Percentiles rank a stretch among this genome's conserved stretches.
phyloP scores from a whole-genome alignment of 805 yeast genomes.

The Blastobotrys robertii region DNA sequence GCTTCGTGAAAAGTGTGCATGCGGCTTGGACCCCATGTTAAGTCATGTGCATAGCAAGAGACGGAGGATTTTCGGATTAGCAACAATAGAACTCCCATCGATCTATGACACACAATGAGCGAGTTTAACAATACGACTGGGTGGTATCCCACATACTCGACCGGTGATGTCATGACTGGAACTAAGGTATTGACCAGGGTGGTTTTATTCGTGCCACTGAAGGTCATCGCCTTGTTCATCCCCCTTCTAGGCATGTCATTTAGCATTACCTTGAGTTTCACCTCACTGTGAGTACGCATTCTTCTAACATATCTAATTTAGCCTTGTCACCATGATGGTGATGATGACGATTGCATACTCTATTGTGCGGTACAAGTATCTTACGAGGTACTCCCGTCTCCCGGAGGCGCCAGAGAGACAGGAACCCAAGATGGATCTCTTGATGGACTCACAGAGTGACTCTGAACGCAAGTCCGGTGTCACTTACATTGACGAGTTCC shows the following conservation, averaged over 20 bases:
- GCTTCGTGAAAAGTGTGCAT: too few relatives aligned
- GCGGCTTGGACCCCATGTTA: too few relatives aligned
- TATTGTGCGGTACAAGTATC: constrained; percentile 47
- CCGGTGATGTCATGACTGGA: too few relatives aligned
- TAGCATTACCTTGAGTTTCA: constrained; percentile 43
- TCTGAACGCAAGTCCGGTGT: constrained; percentile 35
- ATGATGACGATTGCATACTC: constrained; percentile 3
- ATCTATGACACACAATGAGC: too few relatives aligned
- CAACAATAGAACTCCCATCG: too few relatives aligned
- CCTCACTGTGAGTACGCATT: constrained; percentile 30
- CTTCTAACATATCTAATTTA: neutral
- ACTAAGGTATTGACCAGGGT: constrained; percentile 9
- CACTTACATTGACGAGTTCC: constrained; percentile 74
- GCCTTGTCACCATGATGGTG: constrained; percentile 9
- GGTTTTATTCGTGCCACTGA: neutral
- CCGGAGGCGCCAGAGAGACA: constrained; percentile 37
- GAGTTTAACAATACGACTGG: too few relatives aligned
- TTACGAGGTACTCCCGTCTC: constrained; percentile 52
- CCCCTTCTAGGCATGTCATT: constrained; percentile 35
- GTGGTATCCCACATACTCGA: too few relatives aligned
- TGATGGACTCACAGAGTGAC: constrained; percentile 29
- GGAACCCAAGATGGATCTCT: constrained; percentile 38
- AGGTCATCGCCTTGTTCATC: constrained; percentile 10
- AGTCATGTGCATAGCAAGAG: too few relatives aligned
- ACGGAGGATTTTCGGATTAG: too few relatives aligned